Evolutionary conservation across 441 rosid species (phyloP), one percentile per base, ranked within the genome.

Genomic region (Lepidium campestre): DNA sequence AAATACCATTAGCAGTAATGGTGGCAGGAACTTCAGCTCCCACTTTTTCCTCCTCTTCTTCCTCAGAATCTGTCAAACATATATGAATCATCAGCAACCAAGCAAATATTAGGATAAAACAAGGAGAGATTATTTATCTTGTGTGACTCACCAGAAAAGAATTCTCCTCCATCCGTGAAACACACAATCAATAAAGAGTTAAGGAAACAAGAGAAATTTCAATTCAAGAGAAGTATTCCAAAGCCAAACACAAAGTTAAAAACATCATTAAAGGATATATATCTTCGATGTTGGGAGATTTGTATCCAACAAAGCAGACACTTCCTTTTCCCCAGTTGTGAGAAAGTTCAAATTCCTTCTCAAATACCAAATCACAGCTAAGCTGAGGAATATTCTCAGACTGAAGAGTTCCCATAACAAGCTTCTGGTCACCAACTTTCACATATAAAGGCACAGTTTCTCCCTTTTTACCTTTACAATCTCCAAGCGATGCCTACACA

Each of bases 261-360:
- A 32, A 47, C 29, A 35, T 22, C 6, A 47, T 22, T 29, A 23
- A 32, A 71, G 75, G 75, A 71, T 71, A 71, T 63, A 35, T 8
- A n/a, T 22, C 57, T 0, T 56, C 64, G 6, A 8, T 1, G 66
- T 39, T 55, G 14, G 70, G 78, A 63, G 78, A 15, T 72, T 57
- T 68, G 75, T 87, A 93, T 22, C 98, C 97, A 59, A 71, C 57
- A 39, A 93, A 80, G 81, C 75, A 79, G n/a, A 88, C 75, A 27
- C 96, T 93, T 39, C 96, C 97, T 60, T 71, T 74, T 23, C 85
- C 85, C 89, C 88, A 88, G 68, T 81, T 90, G 81, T 90, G 98
- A 11, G 91, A 93, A 19, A 93, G 83, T 78, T 93, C 98, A 76
- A 93, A 86, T 63, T 84, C 96, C 49, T 79, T 72, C 17, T 85